Conservation (phyloP, 2,329 filamentous ascomycete species). For the Trichoderma afroharzianum region DNA sequence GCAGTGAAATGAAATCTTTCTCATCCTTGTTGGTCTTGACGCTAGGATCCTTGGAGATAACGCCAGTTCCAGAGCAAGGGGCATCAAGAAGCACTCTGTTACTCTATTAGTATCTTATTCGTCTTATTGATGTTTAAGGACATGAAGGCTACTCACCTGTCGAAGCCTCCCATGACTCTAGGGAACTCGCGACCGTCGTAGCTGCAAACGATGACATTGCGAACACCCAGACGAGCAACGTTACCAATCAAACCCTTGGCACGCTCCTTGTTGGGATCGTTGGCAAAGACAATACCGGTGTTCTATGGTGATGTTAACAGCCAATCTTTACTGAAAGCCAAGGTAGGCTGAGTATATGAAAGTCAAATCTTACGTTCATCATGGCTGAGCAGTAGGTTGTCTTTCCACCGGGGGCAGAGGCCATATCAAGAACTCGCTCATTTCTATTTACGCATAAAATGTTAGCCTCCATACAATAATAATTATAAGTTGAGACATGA, state of each 20-base stretch:
- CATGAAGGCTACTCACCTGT: conserved; percentile 47
- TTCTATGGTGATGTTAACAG: conserved; percentile 61
- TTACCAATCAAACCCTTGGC: conserved; percentile 97
- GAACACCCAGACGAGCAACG: conserved; percentile 88
- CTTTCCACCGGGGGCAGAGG: conserved; percentile 28
- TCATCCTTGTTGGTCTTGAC: conserved; percentile 99
- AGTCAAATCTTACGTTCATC: conserved; percentile 35
- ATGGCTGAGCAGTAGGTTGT: conserved; percentile 64
- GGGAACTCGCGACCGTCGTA: conserved; percentile 94
- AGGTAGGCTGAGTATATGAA: conserved; percentile 29
- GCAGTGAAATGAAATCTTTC: conserved; percentile 87
- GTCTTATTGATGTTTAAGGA: too few species aligned
- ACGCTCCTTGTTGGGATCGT: conserved; percentile 91
- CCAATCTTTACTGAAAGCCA: conserved; percentile 35
- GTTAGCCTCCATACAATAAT: neutral
- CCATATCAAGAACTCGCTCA: conserved; percentile 77
- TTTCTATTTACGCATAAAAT: conserved; percentile 45
- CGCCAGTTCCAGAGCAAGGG: conserved; percentile 93
- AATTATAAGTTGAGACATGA: too few species aligned
- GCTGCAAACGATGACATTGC: conserved; percentile 93
- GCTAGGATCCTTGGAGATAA: conserved; percentile 93
- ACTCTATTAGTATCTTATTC: neutral
- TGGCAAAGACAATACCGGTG: conserved; percentile 91
- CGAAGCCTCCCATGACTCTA: conserved; percentile 90
- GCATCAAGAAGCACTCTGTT: conserved; percentile 76